Percentiles rank a stretch among this genome's conserved stretches.
Evolutionary conservation across 352 stramenopile genomes (phyloP).

Genomic region (Aphanomyces cochlioides): DNA sequence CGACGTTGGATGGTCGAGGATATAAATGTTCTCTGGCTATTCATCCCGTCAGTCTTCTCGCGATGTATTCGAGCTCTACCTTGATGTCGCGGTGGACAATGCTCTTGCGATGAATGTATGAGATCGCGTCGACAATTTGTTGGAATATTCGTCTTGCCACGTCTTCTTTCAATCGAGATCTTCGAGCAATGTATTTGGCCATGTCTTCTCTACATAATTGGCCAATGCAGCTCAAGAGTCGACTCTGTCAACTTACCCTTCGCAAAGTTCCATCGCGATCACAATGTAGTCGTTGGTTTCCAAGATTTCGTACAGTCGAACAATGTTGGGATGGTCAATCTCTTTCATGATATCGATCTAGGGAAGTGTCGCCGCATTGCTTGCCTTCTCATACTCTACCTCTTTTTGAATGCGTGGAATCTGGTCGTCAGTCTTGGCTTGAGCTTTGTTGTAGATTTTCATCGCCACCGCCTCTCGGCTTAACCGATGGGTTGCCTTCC

Average conservation of each 20-base stretch:
- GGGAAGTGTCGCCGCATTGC: slow-evolving; percentile 35
- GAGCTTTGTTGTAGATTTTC: slow-evolving; percentile 27
- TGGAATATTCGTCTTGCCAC: slow-evolving; percentile 10
- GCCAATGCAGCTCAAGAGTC: not conserved
- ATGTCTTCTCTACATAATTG: slow-evolving; percentile 21
- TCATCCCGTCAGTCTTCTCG: not conserved
- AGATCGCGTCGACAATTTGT: slow-evolving; percentile 25
- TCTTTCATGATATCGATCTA: slow-evolving; percentile 96
- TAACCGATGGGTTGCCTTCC: slow-evolving; percentile 11
- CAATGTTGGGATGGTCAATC: slow-evolving; percentile 94
- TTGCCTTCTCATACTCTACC: not conserved
- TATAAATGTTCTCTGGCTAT: slow-evolving; percentile 26
- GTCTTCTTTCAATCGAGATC: slow-evolving; percentile 6
- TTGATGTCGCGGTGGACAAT: slow-evolving; percentile 31
- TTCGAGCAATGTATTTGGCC: slow-evolving; percentile 11
- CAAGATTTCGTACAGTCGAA: slow-evolving; percentile 95
- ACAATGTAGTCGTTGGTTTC: slow-evolving; percentile 95
- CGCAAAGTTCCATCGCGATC: slow-evolving; percentile 95
- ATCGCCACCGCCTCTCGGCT: slow-evolving; percentile 20
- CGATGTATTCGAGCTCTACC: not conserved
- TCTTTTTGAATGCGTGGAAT: slow-evolving; percentile 25
- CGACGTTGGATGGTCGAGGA: slow-evolving; percentile 2
- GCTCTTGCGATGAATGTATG: slow-evolving; percentile 25
- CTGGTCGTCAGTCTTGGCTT: slow-evolving; percentile 11
- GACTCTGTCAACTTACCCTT: slow-evolving; percentile 7